Percentiles rank a stretch among this genome's conserved stretches.
Conservation (phyloP, 495 filamentous ascomycete species). For the Barbatosphaeria neglecta region DNA sequence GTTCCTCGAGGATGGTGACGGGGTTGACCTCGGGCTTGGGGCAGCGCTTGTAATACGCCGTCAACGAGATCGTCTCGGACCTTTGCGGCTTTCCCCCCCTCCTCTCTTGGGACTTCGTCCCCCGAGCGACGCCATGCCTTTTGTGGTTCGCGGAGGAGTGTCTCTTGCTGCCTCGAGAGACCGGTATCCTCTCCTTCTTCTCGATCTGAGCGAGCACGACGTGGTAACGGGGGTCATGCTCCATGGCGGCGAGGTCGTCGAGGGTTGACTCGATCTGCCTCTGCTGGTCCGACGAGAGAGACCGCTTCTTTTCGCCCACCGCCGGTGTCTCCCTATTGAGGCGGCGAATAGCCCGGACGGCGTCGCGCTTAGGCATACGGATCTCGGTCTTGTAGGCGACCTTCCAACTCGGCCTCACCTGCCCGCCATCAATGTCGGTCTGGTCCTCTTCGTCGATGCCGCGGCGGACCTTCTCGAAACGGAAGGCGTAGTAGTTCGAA, state of each 20-base stretch:
- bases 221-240: conserved; percentile 13
- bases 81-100: conserved; percentile 5
- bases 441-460: conserved; percentile 2
- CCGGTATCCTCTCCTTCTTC: conserved; percentile 6
- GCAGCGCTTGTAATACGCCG: conserved; percentile 23
- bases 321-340: conserved; percentile 13
- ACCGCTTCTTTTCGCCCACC: conserved; percentile 16
- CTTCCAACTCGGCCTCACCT: conserved; percentile 16
- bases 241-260: conserved; percentile 6
- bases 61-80: conserved; percentile 19
- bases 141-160: neutral
- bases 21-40: conserved; percentile 17
- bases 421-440: conserved; percentile 14
- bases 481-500: conserved; percentile 17
- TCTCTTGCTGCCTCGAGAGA: neutral
- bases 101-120: neutral
- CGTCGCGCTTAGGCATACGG: conserved; percentile 12
- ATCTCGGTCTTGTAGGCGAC: conserved; percentile 10
- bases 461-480: conserved; percentile 15
- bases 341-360: conserved; percentile 11
- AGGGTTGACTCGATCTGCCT: conserved; percentile 19
- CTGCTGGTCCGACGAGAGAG: conserved; percentile 12
- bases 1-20: conserved; percentile 8
- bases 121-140: neutral
- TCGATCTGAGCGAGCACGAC: conserved; percentile 23